Evolutionary conservation across 371 early-diverging fungal species (phyloP), one percentile per base, ranked within the genome.

Genomic region (Lichtheimia ramosa): DNA sequence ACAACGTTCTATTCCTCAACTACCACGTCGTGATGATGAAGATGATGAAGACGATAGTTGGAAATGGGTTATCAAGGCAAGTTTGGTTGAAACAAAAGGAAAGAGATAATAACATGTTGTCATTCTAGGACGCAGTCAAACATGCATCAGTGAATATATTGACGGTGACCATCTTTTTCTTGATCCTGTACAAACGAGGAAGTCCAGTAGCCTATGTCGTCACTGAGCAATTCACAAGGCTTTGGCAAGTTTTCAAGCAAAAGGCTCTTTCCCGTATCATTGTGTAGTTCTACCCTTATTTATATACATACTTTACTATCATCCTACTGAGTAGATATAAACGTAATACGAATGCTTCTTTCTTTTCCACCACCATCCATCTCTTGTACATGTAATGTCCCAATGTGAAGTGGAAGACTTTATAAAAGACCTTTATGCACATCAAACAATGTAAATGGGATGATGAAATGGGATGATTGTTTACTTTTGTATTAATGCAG

Each of bases 101-200:
- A 54, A 21, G 24, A 12, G 40, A n/a, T n/a, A 24, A 14, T 57
- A 46, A 57, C 27, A 28, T 34, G 34, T 6, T 6, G 5, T 34
- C 8, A 8, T n/a, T 39, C 5, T 50, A 59, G 59, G 76, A 73
- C 27, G 76, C 74, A 13, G 48, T 62, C 8, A 79, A 69, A 43
- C 71, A 79, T 56, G 73, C 76, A 5, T 67, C 71, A 24, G 56
- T 76, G 3, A 75, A 79, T 62, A 43, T 79, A 3, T 51, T 74
- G 53, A 72, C 73, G 28, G 66, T 66, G 5, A 52, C 75, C 13
- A 28, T 72, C 7, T 48, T 79, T 46, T 58, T 79, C 53, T 39
- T 72, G 10, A 54, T 72, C n/a, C 39, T 79, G 12, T 79, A 79
- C 59, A 71, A 64, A 63, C 67, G 59, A 27, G 62, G 62, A 13